These are phyloP conservation scores for Sugiyamaella paludigena DNA, from an alignment of 1,139 yeast genomes.

Conservation along the genomic window DNA sequence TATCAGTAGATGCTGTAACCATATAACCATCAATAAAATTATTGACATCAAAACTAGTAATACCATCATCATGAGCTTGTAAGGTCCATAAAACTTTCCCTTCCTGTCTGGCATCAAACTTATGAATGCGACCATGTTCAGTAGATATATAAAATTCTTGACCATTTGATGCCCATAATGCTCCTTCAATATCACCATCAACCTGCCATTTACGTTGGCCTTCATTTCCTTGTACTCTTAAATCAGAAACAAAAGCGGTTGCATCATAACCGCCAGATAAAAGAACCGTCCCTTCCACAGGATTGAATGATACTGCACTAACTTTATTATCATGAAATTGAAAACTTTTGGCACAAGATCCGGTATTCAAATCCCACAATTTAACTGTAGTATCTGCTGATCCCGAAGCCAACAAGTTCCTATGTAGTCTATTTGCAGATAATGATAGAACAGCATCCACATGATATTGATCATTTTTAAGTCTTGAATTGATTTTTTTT, in stretches of 20 bases:
- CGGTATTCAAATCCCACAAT: conserved; percentile 85
- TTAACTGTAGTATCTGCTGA: conserved; percentile 95
- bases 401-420: conserved; percentile 86
- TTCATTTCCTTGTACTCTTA: conserved; percentile 67
- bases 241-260: conserved; percentile 74
- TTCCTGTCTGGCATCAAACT: conserved; percentile 75
- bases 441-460: conserved; percentile 91
- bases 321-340: conserved; percentile 73
- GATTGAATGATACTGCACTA: conserved; percentile 85
- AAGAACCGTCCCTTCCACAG: conserved; percentile 68
- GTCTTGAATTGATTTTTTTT: conserved; percentile 49
- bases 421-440: conserved; percentile 75
- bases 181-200: conserved; percentile 78
- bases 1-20: conserved; percentile 88
- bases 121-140: conserved; percentile 85
- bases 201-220: conserved; percentile 64
- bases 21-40: conserved; percentile 67
- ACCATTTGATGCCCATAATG: conserved; percentile 63
- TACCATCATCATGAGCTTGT: conserved; percentile 96
- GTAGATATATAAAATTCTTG: conserved; percentile 83
- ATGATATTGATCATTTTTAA: conserved; percentile 74
- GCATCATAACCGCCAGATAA: conserved; percentile 94
- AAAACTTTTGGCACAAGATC: conserved; percentile 57
- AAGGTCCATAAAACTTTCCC: conserved; percentile 84
- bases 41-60: conserved; percentile 77